phyloP scores from a whole-genome alignment of 495 filamentous ascomycete species.

The Xylaria cubensis region DNA sequence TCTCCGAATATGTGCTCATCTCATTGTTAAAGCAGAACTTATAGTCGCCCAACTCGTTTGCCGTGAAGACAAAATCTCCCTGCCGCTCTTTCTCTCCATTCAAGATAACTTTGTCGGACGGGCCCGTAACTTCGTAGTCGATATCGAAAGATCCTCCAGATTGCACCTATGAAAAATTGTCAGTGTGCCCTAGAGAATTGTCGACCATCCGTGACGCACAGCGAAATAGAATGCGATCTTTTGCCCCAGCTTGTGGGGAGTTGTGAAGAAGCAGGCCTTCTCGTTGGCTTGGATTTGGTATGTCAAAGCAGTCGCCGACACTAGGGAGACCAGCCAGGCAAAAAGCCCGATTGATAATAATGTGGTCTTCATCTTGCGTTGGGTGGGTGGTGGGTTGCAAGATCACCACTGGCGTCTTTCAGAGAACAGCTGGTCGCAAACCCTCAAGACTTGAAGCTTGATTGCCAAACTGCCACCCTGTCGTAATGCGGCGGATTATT shows the following conservation, averaged over 20 bases:
- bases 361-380: conserved; percentile 57
- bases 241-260: conserved; percentile 73
- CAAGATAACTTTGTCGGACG: conserved; percentile 80
- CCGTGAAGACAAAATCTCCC: conserved; percentile 98
- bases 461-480: conserved; percentile 18
- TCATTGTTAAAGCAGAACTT: conserved; percentile 98
- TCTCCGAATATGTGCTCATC: conserved; percentile 97
- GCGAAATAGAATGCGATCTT: conserved; percentile 99
- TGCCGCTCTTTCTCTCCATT: conserved; percentile 92
- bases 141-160: conserved; percentile 95
- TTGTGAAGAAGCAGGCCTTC: conserved; percentile 91
- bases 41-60: conserved; percentile 91
- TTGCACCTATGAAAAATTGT: conserved; percentile 72
- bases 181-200: not conserved
- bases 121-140: conserved; percentile 87
- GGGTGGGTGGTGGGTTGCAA: conserved; percentile 29
- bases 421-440: conserved; percentile 39
- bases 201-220: conserved; percentile 59
- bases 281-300: conserved; percentile 92
- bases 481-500: conserved; percentile 27
- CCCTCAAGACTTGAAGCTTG: not conserved
- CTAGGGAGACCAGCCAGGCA: conserved; percentile 64
- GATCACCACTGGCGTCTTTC: conserved; percentile 29
- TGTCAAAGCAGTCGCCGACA: conserved; percentile 87
- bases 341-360: conserved; percentile 62